Conservation (phyloP, 176 grass and related monocot genomes). For the Triticum timopheevii region DNA sequence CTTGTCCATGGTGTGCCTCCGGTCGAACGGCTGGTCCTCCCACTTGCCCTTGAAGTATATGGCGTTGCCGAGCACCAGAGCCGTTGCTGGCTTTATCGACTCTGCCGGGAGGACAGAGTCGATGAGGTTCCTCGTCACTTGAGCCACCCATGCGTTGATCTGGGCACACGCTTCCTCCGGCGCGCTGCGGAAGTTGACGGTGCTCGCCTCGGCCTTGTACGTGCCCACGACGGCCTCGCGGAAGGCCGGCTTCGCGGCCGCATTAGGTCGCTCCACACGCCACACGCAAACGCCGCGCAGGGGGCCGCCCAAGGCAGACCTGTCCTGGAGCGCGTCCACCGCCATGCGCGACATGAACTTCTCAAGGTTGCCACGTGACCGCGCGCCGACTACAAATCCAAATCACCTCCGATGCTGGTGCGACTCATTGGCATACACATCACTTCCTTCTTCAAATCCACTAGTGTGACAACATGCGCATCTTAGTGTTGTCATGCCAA, state of each 20-base stretch:
- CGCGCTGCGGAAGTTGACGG: constrained; percentile 15
- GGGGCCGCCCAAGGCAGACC: not conserved
- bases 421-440: no score
- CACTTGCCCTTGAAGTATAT: not conserved
- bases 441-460: no score
- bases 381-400: no score
- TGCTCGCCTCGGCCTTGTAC: not conserved
- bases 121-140: not conserved
- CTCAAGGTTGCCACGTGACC: not conserved
- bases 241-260: constrained; percentile 8
- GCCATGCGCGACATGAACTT: not conserved
- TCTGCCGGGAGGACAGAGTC: not conserved
- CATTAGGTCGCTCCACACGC: constrained; percentile 26
- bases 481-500: no score
- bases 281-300: not conserved
- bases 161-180: not conserved
- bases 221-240: not conserved
- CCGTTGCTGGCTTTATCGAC: not conserved
- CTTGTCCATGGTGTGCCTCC: no score
- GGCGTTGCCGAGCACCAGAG: not conserved
- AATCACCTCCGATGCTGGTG: no score
- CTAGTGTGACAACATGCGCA: no score
- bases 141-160: not conserved
- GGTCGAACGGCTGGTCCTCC: not conserved
- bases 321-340: not conserved